phyloP scores from a whole-genome alignment of 2,329 filamentous ascomycete genomes.

The Camptophora hylomeconis region DNA sequence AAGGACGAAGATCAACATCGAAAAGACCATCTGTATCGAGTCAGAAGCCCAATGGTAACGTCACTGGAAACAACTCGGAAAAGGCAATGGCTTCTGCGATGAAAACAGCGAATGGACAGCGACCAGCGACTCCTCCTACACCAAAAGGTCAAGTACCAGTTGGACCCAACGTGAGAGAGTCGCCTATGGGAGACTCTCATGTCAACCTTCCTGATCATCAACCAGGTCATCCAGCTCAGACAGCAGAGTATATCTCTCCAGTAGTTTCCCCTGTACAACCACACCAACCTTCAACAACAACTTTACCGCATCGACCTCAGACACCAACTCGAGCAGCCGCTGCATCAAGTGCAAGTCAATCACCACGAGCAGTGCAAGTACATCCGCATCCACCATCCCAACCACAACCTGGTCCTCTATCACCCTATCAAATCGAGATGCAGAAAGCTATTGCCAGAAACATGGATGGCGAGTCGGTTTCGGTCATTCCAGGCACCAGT shows the following conservation, averaged over 20 bases:
- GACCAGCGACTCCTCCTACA: not conserved
- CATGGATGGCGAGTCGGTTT: constrained; percentile 11
- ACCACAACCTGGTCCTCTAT: constrained; percentile 13
- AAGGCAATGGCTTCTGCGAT: not conserved
- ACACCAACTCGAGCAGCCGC: not conserved
- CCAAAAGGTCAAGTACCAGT: constrained; percentile 1
- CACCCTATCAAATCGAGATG: constrained; percentile 8
- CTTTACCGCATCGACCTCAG: not conserved
- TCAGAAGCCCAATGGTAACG: constrained; percentile 1
- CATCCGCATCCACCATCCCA: constrained; percentile 7
- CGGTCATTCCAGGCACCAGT: constrained; percentile 8
- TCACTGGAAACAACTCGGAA: not conserved
- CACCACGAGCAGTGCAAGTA: not conserved
- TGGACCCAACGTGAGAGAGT: constrained; percentile 1
- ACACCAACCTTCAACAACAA: constrained; percentile 1
- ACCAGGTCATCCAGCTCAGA: constrained; percentile 5
- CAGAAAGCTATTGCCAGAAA: constrained; percentile 9
- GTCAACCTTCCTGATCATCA: constrained; percentile 6
- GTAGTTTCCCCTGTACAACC: constrained; percentile 1
- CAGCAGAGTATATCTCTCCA: constrained; percentile 6
- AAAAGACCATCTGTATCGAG: constrained; percentile 5
- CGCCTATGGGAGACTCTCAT: constrained; percentile 2
- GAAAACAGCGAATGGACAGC: not conserved
- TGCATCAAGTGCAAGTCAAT: constrained; percentile 1
- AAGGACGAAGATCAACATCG: too few relatives aligned